phyloP scores from a whole-genome alignment of 176 grass and related monocot genomes.

The Oryza rufipogon region DNA sequence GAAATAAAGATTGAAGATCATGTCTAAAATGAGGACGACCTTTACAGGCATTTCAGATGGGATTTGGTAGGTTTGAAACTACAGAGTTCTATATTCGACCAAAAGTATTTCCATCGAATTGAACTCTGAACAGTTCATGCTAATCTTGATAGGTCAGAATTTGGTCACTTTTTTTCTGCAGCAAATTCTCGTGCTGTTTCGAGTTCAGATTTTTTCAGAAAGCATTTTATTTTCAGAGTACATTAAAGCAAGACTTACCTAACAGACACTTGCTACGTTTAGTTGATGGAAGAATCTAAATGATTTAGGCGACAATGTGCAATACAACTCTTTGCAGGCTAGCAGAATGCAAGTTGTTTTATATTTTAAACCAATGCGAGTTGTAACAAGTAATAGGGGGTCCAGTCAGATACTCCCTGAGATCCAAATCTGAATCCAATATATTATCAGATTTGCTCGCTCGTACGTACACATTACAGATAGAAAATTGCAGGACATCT shows the following conservation, averaged over 20 bases:
- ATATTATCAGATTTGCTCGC: slow-evolving; percentile 30
- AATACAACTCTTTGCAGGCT: slow-evolving; percentile 50
- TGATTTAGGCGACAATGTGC: slow-evolving; percentile 32
- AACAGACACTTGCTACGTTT: slow-evolving; percentile 7
- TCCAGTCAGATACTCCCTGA: slow-evolving; percentile 46
- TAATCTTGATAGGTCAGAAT: not conserved
- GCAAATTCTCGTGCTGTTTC: not conserved
- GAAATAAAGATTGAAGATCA: slow-evolving; percentile 23
- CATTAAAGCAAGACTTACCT: not conserved
- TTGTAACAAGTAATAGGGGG: slow-evolving; percentile 2
- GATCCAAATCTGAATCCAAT: slow-evolving; percentile 56
- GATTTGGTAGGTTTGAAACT: not conserved
- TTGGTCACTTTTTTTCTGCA: not conserved
- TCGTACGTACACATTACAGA: slow-evolving; percentile 8
- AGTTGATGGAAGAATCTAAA: slow-evolving; percentile 28
- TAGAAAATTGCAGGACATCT: slow-evolving; percentile 29
- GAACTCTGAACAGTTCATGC: not conserved
- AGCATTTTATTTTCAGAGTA: not conserved
- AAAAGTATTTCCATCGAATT: not conserved
- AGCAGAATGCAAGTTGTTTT: slow-evolving; percentile 45
- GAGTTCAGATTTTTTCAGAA: not conserved
- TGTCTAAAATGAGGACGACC: slow-evolving; percentile 3
- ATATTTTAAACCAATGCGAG: slow-evolving; percentile 23
- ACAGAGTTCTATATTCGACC: not conserved
- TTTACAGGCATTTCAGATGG: slow-evolving; percentile 24